Percentiles rank a stretch among this genome's conserved stretches.
Evolutionary conservation across 1,284 basidiomycete genomes (phyloP).

Genomic region (Trichosporon ovoides): DNA sequence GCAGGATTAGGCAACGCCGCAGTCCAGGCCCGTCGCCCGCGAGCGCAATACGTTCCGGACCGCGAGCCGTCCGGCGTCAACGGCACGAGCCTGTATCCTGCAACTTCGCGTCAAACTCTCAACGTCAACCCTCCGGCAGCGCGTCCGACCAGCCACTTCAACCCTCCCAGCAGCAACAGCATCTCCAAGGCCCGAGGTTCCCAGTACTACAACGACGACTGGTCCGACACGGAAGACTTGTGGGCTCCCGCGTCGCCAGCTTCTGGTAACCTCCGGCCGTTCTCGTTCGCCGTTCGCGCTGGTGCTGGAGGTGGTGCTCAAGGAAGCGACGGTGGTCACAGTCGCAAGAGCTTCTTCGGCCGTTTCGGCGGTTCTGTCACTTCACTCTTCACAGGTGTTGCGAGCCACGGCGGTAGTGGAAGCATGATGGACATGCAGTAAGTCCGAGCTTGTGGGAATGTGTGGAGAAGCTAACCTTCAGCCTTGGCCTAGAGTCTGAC

Average conservation of each 20-base stretch:
- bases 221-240: conserved; percentile 32
- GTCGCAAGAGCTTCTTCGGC: conserved; percentile 53
- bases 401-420: conserved; percentile 67
- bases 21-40: conserved; percentile 24
- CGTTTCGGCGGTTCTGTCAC: conserved; percentile 62
- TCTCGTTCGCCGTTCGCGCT: conserved; percentile 47
- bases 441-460: conserved; percentile 46
- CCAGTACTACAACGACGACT: conserved; percentile 15
- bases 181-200: conserved; percentile 17
- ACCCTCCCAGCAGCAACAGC: conserved; percentile 13
- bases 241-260: conserved; percentile 35
- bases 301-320: conserved; percentile 35
- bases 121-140: conserved; percentile 5
- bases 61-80: conserved; percentile 21
- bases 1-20: conserved; percentile 28
- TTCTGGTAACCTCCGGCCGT: conserved; percentile 37
- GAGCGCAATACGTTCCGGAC: conserved; percentile 40
- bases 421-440: conserved; percentile 93
- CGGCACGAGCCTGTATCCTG: not conserved
- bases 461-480: conserved; percentile 13
- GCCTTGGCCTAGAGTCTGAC: conserved; percentile 46
- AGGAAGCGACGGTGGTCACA: conserved; percentile 26
- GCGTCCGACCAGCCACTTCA: conserved; percentile 14
- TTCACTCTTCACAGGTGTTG: conserved; percentile 69
- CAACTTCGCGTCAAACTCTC: conserved; percentile 7